Evolutionary conservation across 352 stramenopile genomes (phyloP), one percentile per base, ranked within the genome.

Genomic region (Globisporangium carolinianum): DNA sequence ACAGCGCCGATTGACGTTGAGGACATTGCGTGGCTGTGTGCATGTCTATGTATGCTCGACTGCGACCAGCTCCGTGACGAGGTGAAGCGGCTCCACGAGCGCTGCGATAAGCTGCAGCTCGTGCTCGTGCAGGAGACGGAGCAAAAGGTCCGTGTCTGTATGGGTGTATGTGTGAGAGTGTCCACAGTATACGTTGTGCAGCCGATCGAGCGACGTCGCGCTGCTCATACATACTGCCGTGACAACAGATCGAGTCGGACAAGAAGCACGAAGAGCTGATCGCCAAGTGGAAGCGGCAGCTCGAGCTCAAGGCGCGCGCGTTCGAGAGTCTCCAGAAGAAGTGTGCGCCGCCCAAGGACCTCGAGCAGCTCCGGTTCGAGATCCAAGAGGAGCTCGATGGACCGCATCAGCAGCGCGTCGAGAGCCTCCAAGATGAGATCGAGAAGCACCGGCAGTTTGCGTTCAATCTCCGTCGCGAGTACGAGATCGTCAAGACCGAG

Each of bases 321-420:
- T 94, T 95, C 45, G 86, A 92, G 55, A 79, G 67, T 39, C 65
- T 95, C 51, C 83, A 95, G 66, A 83, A 86, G 57, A 89, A 90
- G 56, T 85, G 94, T 12, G 83, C 86, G 11, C 83, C 83, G 17
- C 86, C 82, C 7, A 79, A 79, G 36, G 86, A 94, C 58, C 67
- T 95, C 32, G 82, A 94, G 48, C 78, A 93, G 66, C 66, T 94
- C 12, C 74, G 83, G 4, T 76, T 90, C 38, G 84, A 88, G 58
- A 92, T 94, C 52, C 84, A 94, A 53, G 78, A 89, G 36, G 82
- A 95, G 56, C 63, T 94, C 37, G 83, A 95, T 43, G 77, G 76
- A 5, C 79, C 82, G 17, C 78, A 93, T 39, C 80, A 81, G 52
- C 79, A 89, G 51, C 78, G 79, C 3, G 69, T 91, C 7, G 69